phyloP scores from a whole-genome alignment of 257 asterid species.

The Primulina tabacum region DNA sequence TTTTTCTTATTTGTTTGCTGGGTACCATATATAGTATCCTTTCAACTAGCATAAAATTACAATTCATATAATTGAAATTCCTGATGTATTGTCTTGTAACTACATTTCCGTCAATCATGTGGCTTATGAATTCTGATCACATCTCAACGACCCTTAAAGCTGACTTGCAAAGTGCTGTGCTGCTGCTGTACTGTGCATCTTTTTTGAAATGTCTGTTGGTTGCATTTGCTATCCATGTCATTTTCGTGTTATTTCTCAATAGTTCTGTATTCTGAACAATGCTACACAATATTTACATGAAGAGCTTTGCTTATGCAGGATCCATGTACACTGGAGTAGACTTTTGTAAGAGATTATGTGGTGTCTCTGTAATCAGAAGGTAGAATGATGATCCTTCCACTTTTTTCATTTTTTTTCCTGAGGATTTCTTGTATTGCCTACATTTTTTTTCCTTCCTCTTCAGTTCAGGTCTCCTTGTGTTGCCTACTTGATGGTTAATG shows the following conservation, averaged over 20 bases:
- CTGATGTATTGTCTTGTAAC: background rate
- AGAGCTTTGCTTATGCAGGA: constrained; percentile 44
- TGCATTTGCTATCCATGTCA: background rate
- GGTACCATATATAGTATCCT: background rate
- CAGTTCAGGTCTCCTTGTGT: background rate
- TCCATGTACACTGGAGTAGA: constrained; percentile 96
- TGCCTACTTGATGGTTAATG: background rate
- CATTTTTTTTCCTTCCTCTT: background rate
- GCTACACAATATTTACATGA: constrained; percentile 1
- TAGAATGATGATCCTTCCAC: constrained; percentile 22
- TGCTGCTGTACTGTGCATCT: constrained; percentile 16
- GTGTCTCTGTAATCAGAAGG: constrained; percentile 97
- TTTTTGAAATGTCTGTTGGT: background rate
- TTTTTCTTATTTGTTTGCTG: background rate
- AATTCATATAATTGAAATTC: background rate
- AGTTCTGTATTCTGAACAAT: background rate
- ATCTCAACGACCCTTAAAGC: background rate
- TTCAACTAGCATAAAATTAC: background rate
- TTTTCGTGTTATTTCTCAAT: background rate
- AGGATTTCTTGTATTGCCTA: background rate
- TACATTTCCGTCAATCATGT: background rate
- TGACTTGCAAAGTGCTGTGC: background rate
- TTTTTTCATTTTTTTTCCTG: background rate
- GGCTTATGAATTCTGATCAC: background rate
- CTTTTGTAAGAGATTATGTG: constrained; percentile 95